These are phyloP conservation scores for Arthromyces matolae DNA, from an alignment of 768 basidiomycete species.

Conservation along the genomic window DNA sequence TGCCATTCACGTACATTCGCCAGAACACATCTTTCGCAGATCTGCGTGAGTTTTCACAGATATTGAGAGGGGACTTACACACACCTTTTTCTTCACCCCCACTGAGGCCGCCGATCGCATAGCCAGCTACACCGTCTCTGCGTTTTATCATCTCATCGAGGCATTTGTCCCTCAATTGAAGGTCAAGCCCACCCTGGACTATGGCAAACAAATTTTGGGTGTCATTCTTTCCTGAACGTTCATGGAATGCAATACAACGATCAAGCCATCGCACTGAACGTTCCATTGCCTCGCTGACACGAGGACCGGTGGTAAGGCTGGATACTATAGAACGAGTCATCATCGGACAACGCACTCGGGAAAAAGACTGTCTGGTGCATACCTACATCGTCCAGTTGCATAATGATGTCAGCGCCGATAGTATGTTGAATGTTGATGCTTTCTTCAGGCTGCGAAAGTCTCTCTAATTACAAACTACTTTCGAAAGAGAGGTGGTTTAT, in stretches of 20 bases:
- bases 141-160: conserved; percentile 79
- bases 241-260: conserved; percentile 76
- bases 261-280: conserved; percentile 89
- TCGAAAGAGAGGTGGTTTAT: background rate
- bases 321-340: conserved; percentile 46
- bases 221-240: conserved; percentile 57
- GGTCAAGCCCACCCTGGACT: conserved; percentile 83
- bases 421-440: conserved; percentile 88
- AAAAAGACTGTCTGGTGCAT: conserved; percentile 28
- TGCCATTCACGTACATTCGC: conserved; percentile 59
- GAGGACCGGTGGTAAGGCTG: conserved; percentile 73
- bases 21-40: conserved; percentile 68
- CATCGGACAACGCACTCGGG: background rate
- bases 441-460: conserved; percentile 70
- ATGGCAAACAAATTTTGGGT: conserved; percentile 89
- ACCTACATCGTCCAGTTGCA: conserved; percentile 94
- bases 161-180: conserved; percentile 67
- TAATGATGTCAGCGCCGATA: conserved; percentile 91
- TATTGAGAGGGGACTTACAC: conserved; percentile 6
- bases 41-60: background rate
- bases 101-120: conserved; percentile 86
- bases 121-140: conserved; percentile 76
- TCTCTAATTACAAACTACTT: conserved; percentile 6
- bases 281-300: conserved; percentile 86
- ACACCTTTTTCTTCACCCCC: conserved; percentile 90